Conservation (phyloP, 2,329 filamentous ascomycete genomes). For the Trichophyton schoenleinii region DNA sequence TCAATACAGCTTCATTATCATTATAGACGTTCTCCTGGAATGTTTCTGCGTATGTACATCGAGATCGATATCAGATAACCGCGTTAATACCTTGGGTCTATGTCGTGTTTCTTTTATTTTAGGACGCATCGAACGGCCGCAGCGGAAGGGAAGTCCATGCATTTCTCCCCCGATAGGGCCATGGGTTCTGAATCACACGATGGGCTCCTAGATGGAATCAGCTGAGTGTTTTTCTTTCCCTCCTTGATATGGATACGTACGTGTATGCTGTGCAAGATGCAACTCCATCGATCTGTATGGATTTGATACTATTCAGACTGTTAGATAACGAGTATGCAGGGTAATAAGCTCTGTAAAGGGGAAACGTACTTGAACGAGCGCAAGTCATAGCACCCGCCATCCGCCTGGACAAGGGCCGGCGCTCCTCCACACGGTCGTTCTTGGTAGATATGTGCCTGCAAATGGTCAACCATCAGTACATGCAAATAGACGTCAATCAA, state of each 20-base stretch:
- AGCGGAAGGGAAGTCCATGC: background rate
- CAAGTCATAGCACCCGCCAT: background rate
- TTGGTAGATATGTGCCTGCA: background rate
- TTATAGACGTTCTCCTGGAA: too few species aligned
- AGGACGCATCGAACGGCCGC: background rate
- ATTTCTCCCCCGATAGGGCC: background rate
- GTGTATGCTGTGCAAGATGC: background rate
- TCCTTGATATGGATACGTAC: background rate
- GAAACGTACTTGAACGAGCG: background rate
- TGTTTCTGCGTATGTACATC: too few species aligned
- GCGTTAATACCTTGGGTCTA: background rate
- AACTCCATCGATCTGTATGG: background rate
- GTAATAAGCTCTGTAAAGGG: background rate
- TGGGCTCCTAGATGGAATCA: background rate
- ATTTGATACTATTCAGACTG: background rate
- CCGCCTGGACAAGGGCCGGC: background rate
- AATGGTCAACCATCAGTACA: background rate
- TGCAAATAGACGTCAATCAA: background rate
- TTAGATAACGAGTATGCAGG: background rate
- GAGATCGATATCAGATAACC: background rate
- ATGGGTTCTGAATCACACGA: background rate
- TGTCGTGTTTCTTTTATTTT: background rate
- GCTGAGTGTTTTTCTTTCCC: background rate
- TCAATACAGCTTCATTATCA: background rate
- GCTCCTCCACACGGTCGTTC: background rate